These are phyloP conservation scores for Psilocybe subaeruginosa DNA, from an alignment of 768 basidiomycete genomes.

Conservation along the genomic window DNA sequence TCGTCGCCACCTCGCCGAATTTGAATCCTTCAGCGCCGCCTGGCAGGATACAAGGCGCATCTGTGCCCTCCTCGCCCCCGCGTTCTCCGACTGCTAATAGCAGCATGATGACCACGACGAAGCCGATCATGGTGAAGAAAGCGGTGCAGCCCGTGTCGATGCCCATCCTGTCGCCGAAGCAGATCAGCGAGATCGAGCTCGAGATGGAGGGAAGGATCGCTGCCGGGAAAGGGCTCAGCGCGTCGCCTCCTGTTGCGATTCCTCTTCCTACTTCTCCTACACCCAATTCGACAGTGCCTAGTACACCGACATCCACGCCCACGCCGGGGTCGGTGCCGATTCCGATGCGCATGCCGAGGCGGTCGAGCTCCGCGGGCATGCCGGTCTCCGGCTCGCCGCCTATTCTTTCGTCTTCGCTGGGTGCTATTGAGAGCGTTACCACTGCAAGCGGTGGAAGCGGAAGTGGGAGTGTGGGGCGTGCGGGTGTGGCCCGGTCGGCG, in stretches of 20 bases:
- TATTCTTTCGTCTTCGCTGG: not conserved
- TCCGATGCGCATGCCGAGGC: constrained; percentile 4
- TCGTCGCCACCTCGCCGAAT: not conserved
- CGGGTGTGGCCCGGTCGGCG: not conserved
- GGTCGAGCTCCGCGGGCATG: constrained; percentile 12
- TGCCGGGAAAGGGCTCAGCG: not conserved
- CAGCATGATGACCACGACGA: no score
- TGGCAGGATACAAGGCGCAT: not conserved
- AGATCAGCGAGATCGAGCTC: constrained; percentile 24
- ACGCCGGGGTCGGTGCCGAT: not conserved
- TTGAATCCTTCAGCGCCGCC: not conserved
- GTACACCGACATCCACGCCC: no score
- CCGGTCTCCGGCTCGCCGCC: not conserved
- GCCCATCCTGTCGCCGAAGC: constrained; percentile 21
- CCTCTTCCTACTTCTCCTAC: constrained; percentile 6
- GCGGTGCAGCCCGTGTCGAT: not conserved
- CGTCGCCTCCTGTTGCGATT: not conserved
- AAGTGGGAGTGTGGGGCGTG: not conserved
- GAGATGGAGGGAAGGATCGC: constrained; percentile 11
- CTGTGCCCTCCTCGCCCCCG: constrained; percentile 6
- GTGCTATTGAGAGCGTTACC: not conserved
- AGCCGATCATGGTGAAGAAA: no score
- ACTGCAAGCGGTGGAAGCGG: not conserved
- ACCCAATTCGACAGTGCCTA: no score
- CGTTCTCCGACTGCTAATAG: not conserved